Percentiles rank a stretch among this genome's conserved stretches.
phyloP scores from a whole-genome alignment of 192 early-diverging fungal genomes.

The Coemansia pectinata region DNA sequence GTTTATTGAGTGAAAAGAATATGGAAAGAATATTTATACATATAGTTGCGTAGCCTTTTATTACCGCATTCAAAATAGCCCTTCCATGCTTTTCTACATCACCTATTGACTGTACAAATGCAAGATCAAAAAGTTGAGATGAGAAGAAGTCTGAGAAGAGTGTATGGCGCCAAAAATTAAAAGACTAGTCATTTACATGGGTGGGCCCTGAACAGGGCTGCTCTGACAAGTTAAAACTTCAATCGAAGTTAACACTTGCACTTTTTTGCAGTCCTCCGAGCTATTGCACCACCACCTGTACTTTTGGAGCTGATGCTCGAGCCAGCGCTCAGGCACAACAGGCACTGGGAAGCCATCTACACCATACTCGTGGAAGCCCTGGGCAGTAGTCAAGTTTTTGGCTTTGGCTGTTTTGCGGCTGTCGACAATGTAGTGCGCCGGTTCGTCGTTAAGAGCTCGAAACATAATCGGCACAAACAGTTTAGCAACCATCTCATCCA shows the following conservation, averaged over 20 bases:
- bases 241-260: background rate
- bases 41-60: too few species aligned
- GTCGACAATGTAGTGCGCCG: background rate
- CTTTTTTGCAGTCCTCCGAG: background rate
- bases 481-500: background rate
- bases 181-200: too few species aligned
- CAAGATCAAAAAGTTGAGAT: too few species aligned
- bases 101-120: too few species aligned
- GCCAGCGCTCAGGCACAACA: slow-evolving; percentile 17
- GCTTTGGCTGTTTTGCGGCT: background rate
- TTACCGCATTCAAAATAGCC: too few species aligned
- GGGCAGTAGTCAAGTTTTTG: too few species aligned
- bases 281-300: slow-evolving; percentile 7
- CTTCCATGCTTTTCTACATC: too few species aligned
- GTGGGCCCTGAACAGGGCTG: background rate
- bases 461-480: slow-evolving; percentile 20
- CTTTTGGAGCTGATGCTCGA: slow-evolving; percentile 10
- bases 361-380: slow-evolving; percentile 11
- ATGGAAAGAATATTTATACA: too few species aligned
- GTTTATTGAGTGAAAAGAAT: too few species aligned
- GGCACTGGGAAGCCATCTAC: slow-evolving; percentile 18
- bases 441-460: background rate
- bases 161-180: too few species aligned
- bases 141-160: too few species aligned
- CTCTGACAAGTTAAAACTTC: background rate